Conservation (phyloP, 2,329 filamentous ascomycete species). For the Thielaviopsis ethacetica region DNA sequence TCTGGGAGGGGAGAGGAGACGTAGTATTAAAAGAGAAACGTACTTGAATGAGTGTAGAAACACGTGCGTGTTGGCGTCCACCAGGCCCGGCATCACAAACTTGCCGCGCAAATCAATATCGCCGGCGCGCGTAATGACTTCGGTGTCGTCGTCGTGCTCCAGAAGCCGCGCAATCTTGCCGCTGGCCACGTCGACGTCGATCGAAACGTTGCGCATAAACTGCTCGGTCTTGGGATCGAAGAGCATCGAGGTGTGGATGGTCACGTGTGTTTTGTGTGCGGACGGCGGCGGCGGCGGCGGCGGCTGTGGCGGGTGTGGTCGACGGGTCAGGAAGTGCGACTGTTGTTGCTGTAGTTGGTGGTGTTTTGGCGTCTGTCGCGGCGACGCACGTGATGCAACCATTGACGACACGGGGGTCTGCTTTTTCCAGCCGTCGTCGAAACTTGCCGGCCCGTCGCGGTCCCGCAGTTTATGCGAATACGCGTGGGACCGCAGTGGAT, state of each 20-base stretch:
- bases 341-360: background rate
- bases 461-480: background rate
- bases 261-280: constrained; percentile 12
- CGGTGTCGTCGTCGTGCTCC: constrained; percentile 15
- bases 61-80: constrained; percentile 40
- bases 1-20: no score
- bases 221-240: constrained; percentile 29
- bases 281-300: constrained; percentile 1
- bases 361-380: background rate
- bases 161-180: constrained; percentile 25
- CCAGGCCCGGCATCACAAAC: constrained; percentile 33
- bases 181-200: constrained; percentile 23
- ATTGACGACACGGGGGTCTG: background rate
- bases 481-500: no score
- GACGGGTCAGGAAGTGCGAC: background rate
- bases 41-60: constrained; percentile 34
- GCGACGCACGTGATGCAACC: background rate
- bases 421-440: background rate
- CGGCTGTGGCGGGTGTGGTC: background rate
- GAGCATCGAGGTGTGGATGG: constrained; percentile 28
- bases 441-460: no score
- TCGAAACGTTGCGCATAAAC: constrained; percentile 25
- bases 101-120: constrained; percentile 39
- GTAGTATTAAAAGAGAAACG: no score
- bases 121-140: constrained; percentile 17